Conservation (phyloP, 768 basidiomycete genomes). For the Xerocomellus intermedius region DNA sequence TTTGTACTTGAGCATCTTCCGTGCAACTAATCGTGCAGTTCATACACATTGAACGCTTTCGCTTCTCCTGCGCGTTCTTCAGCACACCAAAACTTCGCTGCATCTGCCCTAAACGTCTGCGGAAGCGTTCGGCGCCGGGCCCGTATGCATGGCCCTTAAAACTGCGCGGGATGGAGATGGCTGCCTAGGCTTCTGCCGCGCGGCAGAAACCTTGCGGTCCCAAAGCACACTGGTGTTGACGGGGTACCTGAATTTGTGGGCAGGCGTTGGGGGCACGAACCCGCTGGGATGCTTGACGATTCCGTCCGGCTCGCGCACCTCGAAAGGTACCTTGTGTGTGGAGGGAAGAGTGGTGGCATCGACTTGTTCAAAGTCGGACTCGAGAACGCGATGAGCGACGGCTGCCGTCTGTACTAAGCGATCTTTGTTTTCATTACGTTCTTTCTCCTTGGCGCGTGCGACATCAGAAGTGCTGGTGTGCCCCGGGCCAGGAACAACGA, state of each 20-base stretch:
- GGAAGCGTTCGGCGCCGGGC: background rate
- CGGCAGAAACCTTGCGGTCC: constrained; percentile 18
- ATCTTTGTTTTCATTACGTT: constrained; percentile 23
- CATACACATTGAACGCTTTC: constrained; percentile 24
- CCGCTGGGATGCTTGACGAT: constrained; percentile 41
- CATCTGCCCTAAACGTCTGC: constrained; percentile 14
- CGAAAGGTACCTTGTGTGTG: constrained; percentile 42
- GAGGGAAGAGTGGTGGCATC: constrained; percentile 24
- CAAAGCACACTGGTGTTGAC: constrained; percentile 9
- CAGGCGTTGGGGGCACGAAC: constrained; percentile 43
- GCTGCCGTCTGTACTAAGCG: constrained; percentile 29
- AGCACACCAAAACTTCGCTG: constrained; percentile 5
- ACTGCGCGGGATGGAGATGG: constrained; percentile 13
- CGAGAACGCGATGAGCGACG: constrained; percentile 31
- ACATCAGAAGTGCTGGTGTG: constrained; percentile 24
- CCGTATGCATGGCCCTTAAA: constrained; percentile 25
- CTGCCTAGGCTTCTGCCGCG: constrained; percentile 9
- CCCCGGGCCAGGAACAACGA: constrained; percentile 30
- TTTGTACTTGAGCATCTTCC: background rate
- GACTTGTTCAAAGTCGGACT: constrained; percentile 29
- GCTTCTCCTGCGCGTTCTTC: background rate
- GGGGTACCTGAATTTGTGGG: constrained; percentile 33
- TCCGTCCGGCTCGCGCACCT: constrained; percentile 39
- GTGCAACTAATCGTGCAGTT: constrained; percentile 22
- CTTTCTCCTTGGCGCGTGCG: constrained; percentile 25